Percentiles rank a stretch among this genome's conserved stretches.
Conservation (phyloP, 768 basidiomycete species). For the Mycena venus region DNA sequence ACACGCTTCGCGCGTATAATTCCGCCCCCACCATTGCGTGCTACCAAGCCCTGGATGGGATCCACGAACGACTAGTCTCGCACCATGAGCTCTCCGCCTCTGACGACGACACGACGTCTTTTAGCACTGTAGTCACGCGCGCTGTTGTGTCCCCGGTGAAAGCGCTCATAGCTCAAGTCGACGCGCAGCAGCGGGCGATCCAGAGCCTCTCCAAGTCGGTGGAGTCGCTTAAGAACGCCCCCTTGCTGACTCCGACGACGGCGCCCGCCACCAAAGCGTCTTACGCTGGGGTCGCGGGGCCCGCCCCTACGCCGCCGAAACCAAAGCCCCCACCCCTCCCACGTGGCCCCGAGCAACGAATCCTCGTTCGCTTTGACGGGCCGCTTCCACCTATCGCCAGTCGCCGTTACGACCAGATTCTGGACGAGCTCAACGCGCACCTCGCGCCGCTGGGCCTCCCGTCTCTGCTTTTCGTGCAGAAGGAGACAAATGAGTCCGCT, state of each 20-base stretch:
- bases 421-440: too few species aligned
- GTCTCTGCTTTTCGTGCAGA: too few species aligned
- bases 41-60: not conserved
- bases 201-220: constrained; percentile 2
- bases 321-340: not conserved
- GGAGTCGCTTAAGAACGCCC: constrained; percentile 11
- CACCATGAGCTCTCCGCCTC: not conserved
- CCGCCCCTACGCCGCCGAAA: not conserved
- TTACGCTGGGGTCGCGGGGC: not conserved
- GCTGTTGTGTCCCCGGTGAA: not conserved
- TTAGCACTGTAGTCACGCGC: not conserved
- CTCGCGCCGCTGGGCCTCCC: too few species aligned
- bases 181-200: not conserved
- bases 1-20: not conserved
- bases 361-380: constrained; percentile 5
- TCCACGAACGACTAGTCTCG: not conserved
- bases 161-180: not conserved
- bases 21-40: not conserved
- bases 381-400: too few species aligned
- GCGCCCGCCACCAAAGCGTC: not conserved
- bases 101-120: not conserved
- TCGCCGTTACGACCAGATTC: too few species aligned
- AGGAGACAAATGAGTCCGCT: too few species aligned
- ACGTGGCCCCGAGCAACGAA: not conserved
- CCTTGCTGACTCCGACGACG: not conserved